Evolutionary conservation across 495 filamentous ascomycete genomes (phyloP).

Genomic region (Parathielavia hyrcaniae): DNA sequence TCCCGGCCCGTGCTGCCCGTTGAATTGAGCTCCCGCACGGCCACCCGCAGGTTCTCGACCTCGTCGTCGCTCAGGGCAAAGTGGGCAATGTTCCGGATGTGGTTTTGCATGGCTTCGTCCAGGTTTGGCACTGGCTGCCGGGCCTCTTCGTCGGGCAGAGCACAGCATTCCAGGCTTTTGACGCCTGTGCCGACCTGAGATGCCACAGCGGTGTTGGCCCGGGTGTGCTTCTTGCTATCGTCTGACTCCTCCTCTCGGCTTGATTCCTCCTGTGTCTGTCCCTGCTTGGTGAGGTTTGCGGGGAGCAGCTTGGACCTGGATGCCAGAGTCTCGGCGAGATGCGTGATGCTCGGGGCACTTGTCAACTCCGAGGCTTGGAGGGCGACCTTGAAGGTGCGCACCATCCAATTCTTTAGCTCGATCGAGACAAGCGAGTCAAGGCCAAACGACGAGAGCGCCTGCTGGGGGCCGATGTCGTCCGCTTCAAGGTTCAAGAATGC

Average conservation of each 20-base stretch:
- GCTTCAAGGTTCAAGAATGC: not conserved
- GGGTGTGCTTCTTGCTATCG: not conserved
- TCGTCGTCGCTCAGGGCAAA: not conserved
- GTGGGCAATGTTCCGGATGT: not conserved
- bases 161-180: not conserved
- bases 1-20: not conserved
- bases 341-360: not conserved
- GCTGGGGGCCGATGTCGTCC: not conserved
- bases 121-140: not conserved
- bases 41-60: not conserved
- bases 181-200: not conserved
- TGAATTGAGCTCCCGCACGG: not conserved
- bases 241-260: not conserved
- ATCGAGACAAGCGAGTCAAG: conserved; percentile 1
- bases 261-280: not conserved
- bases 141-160: not conserved
- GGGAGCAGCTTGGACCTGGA: not conserved
- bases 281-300: not conserved
- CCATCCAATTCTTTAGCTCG: conserved; percentile 2
- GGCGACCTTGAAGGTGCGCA: not conserved
- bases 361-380: not conserved
- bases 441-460: not conserved
- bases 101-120: not conserved
- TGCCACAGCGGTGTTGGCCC: not conserved
- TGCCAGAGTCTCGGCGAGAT: not conserved